Conservation (phyloP, 352 stramenopile genomes). For the Globisporangium splendens region DNA sequence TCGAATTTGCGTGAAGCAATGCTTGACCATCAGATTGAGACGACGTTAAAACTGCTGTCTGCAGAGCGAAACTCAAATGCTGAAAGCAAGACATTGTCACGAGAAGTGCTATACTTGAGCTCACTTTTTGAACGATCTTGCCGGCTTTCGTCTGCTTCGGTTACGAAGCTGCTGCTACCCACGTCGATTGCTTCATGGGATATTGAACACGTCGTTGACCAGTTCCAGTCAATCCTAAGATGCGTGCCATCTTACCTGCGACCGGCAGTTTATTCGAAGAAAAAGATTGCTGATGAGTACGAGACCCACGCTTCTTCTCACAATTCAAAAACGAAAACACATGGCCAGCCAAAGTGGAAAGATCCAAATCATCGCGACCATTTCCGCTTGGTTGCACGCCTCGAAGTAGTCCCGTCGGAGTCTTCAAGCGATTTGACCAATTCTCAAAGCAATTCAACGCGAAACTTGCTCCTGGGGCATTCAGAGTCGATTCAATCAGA, state of each 20-base stretch:
- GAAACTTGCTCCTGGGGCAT: conserved; percentile 14
- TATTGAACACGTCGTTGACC: conserved; percentile 43
- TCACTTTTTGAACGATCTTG: conserved; percentile 52
- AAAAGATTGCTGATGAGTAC: conserved; percentile 21
- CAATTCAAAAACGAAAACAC: neutral
- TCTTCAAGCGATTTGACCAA: neutral
- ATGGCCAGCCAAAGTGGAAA: conserved; percentile 1
- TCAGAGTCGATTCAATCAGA: conserved; percentile 74
- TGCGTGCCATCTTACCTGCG: conserved; percentile 54
- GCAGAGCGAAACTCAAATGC: conserved; percentile 1
- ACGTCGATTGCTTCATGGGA: conserved; percentile 61
- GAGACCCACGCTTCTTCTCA: conserved; percentile 2
- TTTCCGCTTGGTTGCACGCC: conserved; percentile 16
- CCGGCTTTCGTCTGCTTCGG: conserved; percentile 45
- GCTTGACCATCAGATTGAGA: conserved; percentile 78
- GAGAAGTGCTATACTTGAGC: conserved; percentile 31
- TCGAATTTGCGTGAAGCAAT: conserved; percentile 71
- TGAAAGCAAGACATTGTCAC: conserved; percentile 9
- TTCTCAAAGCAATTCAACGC: conserved; percentile 1
- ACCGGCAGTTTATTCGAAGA: conserved; percentile 43
- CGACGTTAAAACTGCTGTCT: conserved; percentile 28
- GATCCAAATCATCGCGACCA: conserved; percentile 3
- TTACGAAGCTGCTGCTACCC: conserved; percentile 43
- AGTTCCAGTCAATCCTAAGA: conserved; percentile 49
- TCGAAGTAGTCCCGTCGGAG: conserved; percentile 5